Percentiles rank a stretch among this genome's conserved stretches.
Evolutionary conservation across 2,329 filamentous ascomycete species (phyloP).

Genomic region (Sporothrix schenckii): DNA sequence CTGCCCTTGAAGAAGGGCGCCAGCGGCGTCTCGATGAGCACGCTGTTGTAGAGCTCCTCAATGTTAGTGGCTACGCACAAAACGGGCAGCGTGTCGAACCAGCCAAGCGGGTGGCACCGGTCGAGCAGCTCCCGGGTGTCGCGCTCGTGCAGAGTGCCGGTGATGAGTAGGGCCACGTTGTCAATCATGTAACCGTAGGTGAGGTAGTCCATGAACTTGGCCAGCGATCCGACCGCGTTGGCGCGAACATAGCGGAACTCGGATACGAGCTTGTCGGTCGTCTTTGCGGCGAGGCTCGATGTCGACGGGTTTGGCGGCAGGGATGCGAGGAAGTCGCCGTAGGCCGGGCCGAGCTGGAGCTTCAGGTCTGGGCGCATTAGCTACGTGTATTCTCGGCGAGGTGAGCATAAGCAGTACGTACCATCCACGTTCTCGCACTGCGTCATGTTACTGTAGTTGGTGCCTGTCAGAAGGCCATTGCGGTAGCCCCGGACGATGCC

Average conservation of each 20-base stretch:
- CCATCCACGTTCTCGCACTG: conserved; percentile 98
- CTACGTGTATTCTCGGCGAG: neutral
- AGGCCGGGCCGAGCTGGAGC: conserved; percentile 92
- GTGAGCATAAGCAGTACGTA: conserved; percentile 47
- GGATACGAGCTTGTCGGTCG: conserved; percentile 95
- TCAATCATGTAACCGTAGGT: conserved; percentile 99
- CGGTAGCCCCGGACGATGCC: conserved; percentile 96
- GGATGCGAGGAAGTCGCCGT: conserved; percentile 92
- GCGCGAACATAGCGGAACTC: conserved; percentile 96
- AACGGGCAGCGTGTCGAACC: conserved; percentile 99
- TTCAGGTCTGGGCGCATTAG: conserved; percentile 73
- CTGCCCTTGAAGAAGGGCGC: conserved; percentile 98
- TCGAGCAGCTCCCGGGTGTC: conserved; percentile 95
- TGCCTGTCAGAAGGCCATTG: conserved; percentile 84
- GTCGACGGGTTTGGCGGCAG: conserved; percentile 97
- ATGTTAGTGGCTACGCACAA: conserved; percentile 98
- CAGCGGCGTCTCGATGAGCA: conserved; percentile 93
- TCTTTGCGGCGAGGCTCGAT: conserved; percentile 89
- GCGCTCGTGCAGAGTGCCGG: conserved; percentile 93
- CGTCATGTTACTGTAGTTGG: conserved; percentile 93
- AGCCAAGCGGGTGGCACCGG: conserved; percentile 92
- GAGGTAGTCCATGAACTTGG: conserved; percentile 96
- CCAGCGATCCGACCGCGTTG: conserved; percentile 86
- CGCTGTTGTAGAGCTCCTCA: conserved; percentile 97
- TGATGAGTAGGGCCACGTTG: conserved; percentile 96